Evolutionary conservation across 371 early-diverging fungal genomes (phyloP).

Genomic region (Mortierella sp.): DNA sequence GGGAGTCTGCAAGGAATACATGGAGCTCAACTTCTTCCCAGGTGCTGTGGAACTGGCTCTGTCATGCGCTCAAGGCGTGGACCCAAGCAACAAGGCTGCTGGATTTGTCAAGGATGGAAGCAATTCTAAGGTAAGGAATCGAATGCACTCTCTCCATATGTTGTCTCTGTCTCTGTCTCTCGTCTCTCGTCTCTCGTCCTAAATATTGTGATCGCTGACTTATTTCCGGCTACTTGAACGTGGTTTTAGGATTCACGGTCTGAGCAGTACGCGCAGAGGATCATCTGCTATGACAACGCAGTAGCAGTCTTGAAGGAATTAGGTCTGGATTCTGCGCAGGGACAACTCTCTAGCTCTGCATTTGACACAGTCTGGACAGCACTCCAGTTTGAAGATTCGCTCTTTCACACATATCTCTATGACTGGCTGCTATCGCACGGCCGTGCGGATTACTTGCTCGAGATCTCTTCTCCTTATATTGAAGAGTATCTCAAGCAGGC

Average conservation of each 20-base stretch:
- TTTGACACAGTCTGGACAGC: slow-evolving; percentile 41
- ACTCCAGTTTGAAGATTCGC: slow-evolving; percentile 45
- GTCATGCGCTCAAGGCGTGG: slow-evolving; percentile 72
- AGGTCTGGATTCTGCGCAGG: slow-evolving; percentile 39
- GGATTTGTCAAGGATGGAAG: slow-evolving; percentile 59
- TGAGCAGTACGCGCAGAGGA: slow-evolving; percentile 48
- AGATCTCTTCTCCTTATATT: slow-evolving; percentile 69
- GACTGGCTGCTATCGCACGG: slow-evolving; percentile 45
- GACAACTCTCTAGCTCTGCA: slow-evolving; percentile 39
- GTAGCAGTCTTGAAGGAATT: slow-evolving; percentile 34
- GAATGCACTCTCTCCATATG: background rate
- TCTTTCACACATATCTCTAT: slow-evolving; percentile 51
- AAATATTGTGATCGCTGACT: too few relatives aligned
- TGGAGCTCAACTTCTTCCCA: slow-evolving; percentile 60
- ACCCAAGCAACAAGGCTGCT: slow-evolving; percentile 68
- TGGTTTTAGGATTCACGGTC: slow-evolving; percentile 16
- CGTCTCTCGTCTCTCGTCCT: too few relatives aligned
- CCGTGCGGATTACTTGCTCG: slow-evolving; percentile 51
- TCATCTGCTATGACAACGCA: slow-evolving; percentile 44
- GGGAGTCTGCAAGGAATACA: slow-evolving; percentile 68
- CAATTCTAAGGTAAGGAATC: slow-evolving; percentile 44
- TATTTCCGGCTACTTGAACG: too few relatives aligned
- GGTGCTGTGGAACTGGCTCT: slow-evolving; percentile 76
- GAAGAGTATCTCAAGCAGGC: slow-evolving; percentile 74
- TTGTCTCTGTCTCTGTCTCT: too few relatives aligned